Base-by-base conservation (phyloP, 2,329 filamentous ascomycete genomes). In the Hypoxylon sp. region DNA sequence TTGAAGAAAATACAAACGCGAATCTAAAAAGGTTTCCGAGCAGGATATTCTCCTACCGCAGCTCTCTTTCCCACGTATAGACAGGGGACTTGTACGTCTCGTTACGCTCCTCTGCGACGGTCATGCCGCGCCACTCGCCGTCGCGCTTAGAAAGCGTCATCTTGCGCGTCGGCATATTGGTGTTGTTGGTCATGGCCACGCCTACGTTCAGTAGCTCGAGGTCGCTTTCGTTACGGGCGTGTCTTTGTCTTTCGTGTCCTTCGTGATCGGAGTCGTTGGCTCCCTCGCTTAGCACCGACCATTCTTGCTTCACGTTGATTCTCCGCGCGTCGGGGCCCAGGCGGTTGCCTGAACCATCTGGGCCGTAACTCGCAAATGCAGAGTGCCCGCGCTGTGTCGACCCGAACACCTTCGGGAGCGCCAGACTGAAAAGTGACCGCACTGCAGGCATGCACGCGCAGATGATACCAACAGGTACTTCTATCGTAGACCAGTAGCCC, bases 371-470 rank as follows among this genome's bases (percentile, higher is more conserved):
- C 31, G 48, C 48, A 37, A 53, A 63, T 1, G 52, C 61, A 9
- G 63, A 66, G 8, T 55, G 51, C 17, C 41, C 29, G 11, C 9
- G 47, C 55, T 24, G 63, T 2, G 68, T 68, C 4, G 65, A 65
- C 8, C 67, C 64, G 45, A 72, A 72, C 4, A 70, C 24, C 27
- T 62, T 68, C 2, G 72, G 72, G 29, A 69, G 64, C 15, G 68
- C 33, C 2, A 66, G 51, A 38, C 67, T 67, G 31, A 73, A 64
- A 15, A 74, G 67, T 0, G 70, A 69, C 18, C 72, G 69, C 5
- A 71, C 62, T 9, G 72, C 68, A 7, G 72, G 72, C 67, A 74
- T 68, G 58, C 71, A 73, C 0, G 71, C 70, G 46, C 70, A 71
- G 26, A 71, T 69, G 20, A 74, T 66, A 9, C 71, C 68, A 0